Evolutionary conservation across 768 basidiomycete species (phyloP).

Genomic region (Cyclocybe cylindracea): DNA sequence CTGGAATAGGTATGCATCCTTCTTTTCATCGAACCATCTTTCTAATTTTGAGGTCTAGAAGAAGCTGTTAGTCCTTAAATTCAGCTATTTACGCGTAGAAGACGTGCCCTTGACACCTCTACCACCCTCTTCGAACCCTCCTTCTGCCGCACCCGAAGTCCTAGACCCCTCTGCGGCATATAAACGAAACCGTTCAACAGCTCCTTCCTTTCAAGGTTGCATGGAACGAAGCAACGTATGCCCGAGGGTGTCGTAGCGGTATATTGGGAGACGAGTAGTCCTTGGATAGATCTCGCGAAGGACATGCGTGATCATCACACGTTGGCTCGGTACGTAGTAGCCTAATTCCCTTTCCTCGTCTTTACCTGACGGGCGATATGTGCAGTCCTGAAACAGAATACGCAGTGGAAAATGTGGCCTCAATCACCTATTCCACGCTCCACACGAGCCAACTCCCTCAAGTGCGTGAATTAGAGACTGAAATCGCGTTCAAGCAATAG

Average conservation of each 20-base stretch:
- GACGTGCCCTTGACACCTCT: constrained; percentile 35
- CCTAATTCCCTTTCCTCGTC: background rate
- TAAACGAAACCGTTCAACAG: constrained; percentile 61
- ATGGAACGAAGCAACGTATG: constrained; percentile 37
- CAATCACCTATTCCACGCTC: constrained; percentile 67
- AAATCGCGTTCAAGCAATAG: no score
- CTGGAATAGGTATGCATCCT: constrained; percentile 37
- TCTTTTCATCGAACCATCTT: background rate
- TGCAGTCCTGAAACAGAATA: constrained; percentile 57
- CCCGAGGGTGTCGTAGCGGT: constrained; percentile 49
- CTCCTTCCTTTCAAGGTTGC: constrained; percentile 69
- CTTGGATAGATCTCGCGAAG: constrained; percentile 76
- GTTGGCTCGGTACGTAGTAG: constrained; percentile 54
- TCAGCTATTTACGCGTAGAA: constrained; percentile 19
- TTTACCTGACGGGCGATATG: background rate
- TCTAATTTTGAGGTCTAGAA: constrained; percentile 6
- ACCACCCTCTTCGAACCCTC: constrained; percentile 22
- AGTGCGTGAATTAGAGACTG: no score
- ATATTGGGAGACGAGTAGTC: constrained; percentile 72
- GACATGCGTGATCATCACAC: constrained; percentile 69
- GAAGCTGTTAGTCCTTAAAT: constrained; percentile 33
- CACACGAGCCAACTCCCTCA: constrained; percentile 62
- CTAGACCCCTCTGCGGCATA: constrained; percentile 59
- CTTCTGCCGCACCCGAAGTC: constrained; percentile 28
- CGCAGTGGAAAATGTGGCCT: constrained; percentile 40